Base-by-base conservation (phyloP, 192 early-diverging fungal species). In the Gigaspora rosea region DNA sequence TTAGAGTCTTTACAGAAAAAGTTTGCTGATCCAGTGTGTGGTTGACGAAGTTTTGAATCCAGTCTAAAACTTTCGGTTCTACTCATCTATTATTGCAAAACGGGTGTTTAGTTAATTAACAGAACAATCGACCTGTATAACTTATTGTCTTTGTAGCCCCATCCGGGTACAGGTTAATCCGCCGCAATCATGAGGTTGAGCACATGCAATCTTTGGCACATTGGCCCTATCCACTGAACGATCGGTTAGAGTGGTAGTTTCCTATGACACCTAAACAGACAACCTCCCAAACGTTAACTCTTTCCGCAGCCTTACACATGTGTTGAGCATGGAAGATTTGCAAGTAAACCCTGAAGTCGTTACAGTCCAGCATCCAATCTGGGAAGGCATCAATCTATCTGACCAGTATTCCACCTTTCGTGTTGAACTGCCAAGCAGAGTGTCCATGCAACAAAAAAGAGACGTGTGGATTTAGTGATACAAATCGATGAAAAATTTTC, bases 381-480 rank as follows among this genome's bases (percentile, higher is more conserved):
- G 41, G 35, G 20, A 41, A 4, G 67, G 49, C 67, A 51, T 51
- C 67, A 69, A 69, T n/a, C 67, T 69, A 47, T 69, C 67, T 47
- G 49, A 69, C 67, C 67, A 69, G 63, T 5, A 18, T 13, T 13
- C 20, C 9, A 22, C 49, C 49, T 27, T 70, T 52, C 13, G 32
- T 70, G 49, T 70, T 70, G 10, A 70, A 70, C 68, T 33, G 8
- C 68, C 68, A 70, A 47, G 32, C 11, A 70, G 49, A 3, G 10
- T 59, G 18, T 33, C 56, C 56, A 73, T 73, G 36, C 71, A 73
- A 73, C 56, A 59, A 73, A 73, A n/a, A 73, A 73, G 71, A 59
- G 71, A 12, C 16, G 50, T 4, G 35, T 18, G 35, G 35, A 18
- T 64, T 46, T 27, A 27, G 27, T 27, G 27, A 27, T 27, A 27